A percentile compares a stretch with the other conserved stretches of the same genome.
Evolutionary conservation across 225 moss, liverwort and hornwort genomes (phyloP).

Genomic region (Takakia lepidozioides): DNA sequence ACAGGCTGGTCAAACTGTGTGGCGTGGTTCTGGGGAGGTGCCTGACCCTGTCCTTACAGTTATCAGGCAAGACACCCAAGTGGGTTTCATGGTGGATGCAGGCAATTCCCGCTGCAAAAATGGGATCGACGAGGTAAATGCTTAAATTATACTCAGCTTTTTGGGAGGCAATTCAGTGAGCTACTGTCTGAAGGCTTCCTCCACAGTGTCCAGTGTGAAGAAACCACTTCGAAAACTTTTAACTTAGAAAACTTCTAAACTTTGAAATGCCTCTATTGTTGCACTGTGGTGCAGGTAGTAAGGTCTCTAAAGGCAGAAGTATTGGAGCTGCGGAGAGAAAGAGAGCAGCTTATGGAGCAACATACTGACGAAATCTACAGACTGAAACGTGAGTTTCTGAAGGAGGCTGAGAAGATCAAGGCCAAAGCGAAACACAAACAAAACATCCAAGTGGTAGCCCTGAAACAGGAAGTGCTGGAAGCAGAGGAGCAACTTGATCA

Average conservation of each 20-base stretch:
- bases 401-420: constrained; percentile 52
- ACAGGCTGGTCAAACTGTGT: constrained; percentile 28
- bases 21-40: constrained; percentile 39
- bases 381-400: constrained; percentile 41
- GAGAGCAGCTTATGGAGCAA: constrained; percentile 67
- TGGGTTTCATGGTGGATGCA: constrained; percentile 57
- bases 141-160: no score
- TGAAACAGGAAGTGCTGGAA: constrained; percentile 22
- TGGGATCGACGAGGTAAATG: constrained; percentile 38
- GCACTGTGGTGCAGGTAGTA: constrained; percentile 28
- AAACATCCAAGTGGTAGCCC: constrained; percentile 7
- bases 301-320: constrained; percentile 38
- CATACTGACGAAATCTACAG: constrained; percentile 56
- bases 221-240: no score
- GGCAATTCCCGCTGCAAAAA: constrained; percentile 53
- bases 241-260: no score
- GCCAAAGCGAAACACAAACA: constrained; percentile 25
- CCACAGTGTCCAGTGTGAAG: no score
- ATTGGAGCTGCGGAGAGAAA: constrained; percentile 69
- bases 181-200: no score
- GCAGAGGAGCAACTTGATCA: constrained; percentile 20
- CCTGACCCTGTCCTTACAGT: constrained; percentile 48
- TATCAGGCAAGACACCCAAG: constrained; percentile 48
- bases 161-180: no score
- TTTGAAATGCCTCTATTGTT: no score